A percentile compares a stretch with the other conserved stretches of the same genome.
These are phyloP conservation scores for Hanseniaspora clermontiae DNA, from an alignment of 805 yeast species.

Conservation along the genomic window DNA sequence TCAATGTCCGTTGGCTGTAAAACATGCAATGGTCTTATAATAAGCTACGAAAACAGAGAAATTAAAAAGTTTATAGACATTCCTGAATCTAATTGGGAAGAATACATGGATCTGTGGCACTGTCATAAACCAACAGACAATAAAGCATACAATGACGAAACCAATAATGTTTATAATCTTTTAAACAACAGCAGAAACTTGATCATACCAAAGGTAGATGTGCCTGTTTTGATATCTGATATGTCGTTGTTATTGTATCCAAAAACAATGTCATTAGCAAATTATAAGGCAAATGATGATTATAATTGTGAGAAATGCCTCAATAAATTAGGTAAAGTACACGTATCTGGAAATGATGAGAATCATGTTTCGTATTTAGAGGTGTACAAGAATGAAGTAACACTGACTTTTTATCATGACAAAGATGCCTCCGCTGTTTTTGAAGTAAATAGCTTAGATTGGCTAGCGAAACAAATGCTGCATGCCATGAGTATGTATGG, in stretches of 20 bases:
- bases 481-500: neutral
- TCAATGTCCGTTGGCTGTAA: conserved; percentile 17
- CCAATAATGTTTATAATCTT: conserved; percentile 17
- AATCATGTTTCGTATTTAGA: neutral
- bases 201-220: conserved; percentile 21
- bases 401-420: neutral
- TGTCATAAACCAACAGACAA: conserved; percentile 62
- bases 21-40: conserved; percentile 12
- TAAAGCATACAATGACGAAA: conserved; percentile 20
- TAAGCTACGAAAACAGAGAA: conserved; percentile 15
- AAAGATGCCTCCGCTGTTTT: neutral
- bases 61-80: conserved; percentile 35
- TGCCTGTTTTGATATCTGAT: conserved; percentile 21
- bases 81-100: conserved; percentile 92
- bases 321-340: conserved; percentile 17
- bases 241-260: conserved; percentile 18
- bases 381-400: neutral
- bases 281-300: neutral
- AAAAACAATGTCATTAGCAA: neutral
- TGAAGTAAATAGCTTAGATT: neutral
- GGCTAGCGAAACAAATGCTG: neutral
- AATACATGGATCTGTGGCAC: conserved; percentile 95
- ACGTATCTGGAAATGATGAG: neutral
- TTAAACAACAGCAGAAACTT: neutral
- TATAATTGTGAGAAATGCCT: conserved; percentile 19